Base-by-base conservation (phyloP, 352 stramenopile genomes). In the Globisporangium heterothallicum region DNA sequence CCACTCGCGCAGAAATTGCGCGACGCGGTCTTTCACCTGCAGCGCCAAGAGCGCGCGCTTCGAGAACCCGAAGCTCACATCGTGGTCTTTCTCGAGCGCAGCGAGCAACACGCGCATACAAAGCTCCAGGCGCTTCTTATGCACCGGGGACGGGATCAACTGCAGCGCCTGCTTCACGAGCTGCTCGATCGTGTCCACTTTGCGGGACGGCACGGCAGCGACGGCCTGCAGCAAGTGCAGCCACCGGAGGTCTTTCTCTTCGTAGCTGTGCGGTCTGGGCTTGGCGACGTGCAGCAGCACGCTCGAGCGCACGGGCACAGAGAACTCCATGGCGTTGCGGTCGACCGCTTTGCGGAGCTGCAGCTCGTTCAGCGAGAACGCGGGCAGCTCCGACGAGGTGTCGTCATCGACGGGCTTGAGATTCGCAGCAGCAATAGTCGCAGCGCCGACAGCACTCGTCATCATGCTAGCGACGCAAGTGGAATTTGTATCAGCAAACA, bases 161-260 rank as follows among this genome's bases (percentile, higher is more conserved):
- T 78, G 66, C 2, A 87, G 54, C 29, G 71, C 74, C 58, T 87
- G 66, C 10, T 26, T 49, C 26, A 78, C 64, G 9, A 81, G 70
- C 18, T 72, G 59, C 26, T 64, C 44, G 32, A 89, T 58, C 49
- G 72, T 80, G 19, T 81, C 69, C 27, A 66, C 56, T 38, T 81
- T 77, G 36, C 75, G 58, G 47, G 78, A 90, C 13, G 82, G 82
- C 53, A 90, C 69, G 7, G 73, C 50, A 2, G 75, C 77, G 38
- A 80, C 61, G 8, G 68, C 66, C 48, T 90, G 73, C 40, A 92
- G 65, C 58, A 88, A 53, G 24, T 88, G 78, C 34, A 92, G 67
- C 68, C 82, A 90, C 13, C 75, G 78, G 18, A 66, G 47, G 50
- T 90, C 82, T 10, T 71, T 72, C 59, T 86, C 61, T 43, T 75